These are phyloP conservation scores for Apium graveolens DNA, from an alignment of 129 eudicot species.

Conservation along the genomic window DNA sequence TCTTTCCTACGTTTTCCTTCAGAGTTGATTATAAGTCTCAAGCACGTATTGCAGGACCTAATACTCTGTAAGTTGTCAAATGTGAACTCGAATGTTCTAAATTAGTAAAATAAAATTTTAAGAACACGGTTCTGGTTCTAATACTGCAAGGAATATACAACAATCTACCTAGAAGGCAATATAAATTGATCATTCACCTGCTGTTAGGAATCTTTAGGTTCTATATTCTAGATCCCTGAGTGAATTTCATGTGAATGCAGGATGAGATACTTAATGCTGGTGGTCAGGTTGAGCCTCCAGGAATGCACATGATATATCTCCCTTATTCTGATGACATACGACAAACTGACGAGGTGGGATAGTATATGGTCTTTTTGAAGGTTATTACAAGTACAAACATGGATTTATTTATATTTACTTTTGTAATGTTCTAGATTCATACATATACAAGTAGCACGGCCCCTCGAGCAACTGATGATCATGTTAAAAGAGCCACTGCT, in stretches of 20 bases:
- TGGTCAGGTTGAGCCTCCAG: constrained; percentile 98
- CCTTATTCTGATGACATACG: constrained; percentile 96
- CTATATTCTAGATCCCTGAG: background rate
- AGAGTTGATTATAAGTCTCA: background rate
- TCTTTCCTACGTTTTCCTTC: background rate
- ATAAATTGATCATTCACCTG: background rate
- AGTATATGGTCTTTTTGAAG: background rate
- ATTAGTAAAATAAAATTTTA: background rate
- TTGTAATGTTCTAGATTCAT: constrained; percentile 47
- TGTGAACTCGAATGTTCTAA: background rate
- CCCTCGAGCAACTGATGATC: constrained; percentile 67
- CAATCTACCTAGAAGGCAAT: background rate
- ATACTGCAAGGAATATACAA: background rate
- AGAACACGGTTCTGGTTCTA: background rate
- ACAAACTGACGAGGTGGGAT: constrained; percentile 68
- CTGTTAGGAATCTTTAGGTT: background rate
- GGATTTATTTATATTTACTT: background rate
- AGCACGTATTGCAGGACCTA: background rate
- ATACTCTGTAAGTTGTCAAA: background rate
- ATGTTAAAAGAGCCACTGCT: constrained; percentile 62
- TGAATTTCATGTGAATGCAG: constrained; percentile 29
- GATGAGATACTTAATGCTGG: constrained; percentile 67
- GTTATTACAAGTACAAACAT: background rate
- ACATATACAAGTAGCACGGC: constrained; percentile 36
- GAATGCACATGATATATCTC: constrained; percentile 96